Base-by-base conservation (phyloP, 495 filamentous ascomycete species). In the Aspergillus steynii region DNA sequence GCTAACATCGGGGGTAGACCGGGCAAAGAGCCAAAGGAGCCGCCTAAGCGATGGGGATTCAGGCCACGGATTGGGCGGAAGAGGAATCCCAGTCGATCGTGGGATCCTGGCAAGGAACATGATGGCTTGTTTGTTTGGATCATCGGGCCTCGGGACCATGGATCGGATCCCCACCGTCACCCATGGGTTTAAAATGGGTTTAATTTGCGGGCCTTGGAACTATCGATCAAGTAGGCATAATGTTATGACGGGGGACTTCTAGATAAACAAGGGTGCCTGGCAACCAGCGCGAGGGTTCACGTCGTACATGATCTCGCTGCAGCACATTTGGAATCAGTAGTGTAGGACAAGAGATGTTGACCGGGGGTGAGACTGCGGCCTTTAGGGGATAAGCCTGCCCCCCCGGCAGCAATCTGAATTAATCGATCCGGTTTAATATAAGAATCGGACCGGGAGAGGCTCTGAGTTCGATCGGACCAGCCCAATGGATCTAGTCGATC, bases 21-120 rank as follows among this genome's bases (percentile, higher is more conserved):
- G 78, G 77, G 50, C 78, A 81, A 66, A 69, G 77, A 42, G 74
- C 73, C 46, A 70, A 79, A 71, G 76, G 73, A 14, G 74, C 60
- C 51, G 66, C 65, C 32, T 79, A 59, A 71, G 58, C 27, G 37
- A 10, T 2, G 12, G 37, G 37, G 14, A 3, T 12, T 8, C 14
- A 3, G 37, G 37, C 7, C 5, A 12, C 1, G 12, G 37, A 42
- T 14, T 42, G 10, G 37, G 37, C 29, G 52, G 48, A 55, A 52
- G 9, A 48, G 14, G 20, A 12, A 2, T 49, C 15, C 29, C 50
- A 32, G 48, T 31, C 48, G 48, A 59, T 50, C 48, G 9, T 8
- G 26, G 49, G 29, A 53, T 42, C 25, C 26, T 25, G 14, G 32
- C 7, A n/a, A 32, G 27, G 31, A 26, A 7, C 25, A 50, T 15